Evolutionary conservation across 495 filamentous ascomycete genomes (phyloP), one percentile per base, ranked within the genome.

Genomic region (Aspergillus incahuasiensis): DNA sequence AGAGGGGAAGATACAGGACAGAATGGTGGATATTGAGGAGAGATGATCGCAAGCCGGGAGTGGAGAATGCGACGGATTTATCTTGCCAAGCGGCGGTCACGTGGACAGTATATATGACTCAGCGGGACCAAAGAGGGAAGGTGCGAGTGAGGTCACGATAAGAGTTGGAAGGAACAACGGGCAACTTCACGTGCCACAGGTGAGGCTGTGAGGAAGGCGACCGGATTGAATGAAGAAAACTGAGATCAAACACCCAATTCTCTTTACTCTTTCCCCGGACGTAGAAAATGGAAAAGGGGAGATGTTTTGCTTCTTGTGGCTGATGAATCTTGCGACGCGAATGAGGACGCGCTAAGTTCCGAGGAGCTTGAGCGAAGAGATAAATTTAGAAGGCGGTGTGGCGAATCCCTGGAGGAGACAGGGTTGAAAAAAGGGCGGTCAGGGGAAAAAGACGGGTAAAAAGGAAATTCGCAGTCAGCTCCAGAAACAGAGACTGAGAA

Each of bases 21-120:
- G 55, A 55, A 38, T 18, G 38, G 38, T 16, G 16, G 38, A 44
- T 35, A 44, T 35, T 39, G 47, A 35, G 47, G 63, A 62, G 54
- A 48, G 58, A 54, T 59, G 48, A 62, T 56, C 60, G 60, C 64
- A 60, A 65, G 62, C 63, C 60, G 66, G 58, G 61, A 68, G 71
- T 77, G 73, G 72, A 77, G 73, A 74, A 77, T 75, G 74, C 74
- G 71, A 77, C 66, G 62, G 64, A 66, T 76, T 74, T 76, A 78
- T 78, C 72, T 59, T 63, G 74, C 74, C 73, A 76, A 75, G 74
- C 69, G 64, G 66, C 65, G 22, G 53, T 78, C 73, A 78, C 74
- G 74, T 77, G 74, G 62, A 56, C 60, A 43, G 16, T 25, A 30
- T 41, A 46, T 45, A 50, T 65, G 64, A 64, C 60, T 65, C 59